These are phyloP conservation scores for Phlebopus sp. DNA, from an alignment of 1,284 basidiomycete genomes.

Conservation along the genomic window DNA sequence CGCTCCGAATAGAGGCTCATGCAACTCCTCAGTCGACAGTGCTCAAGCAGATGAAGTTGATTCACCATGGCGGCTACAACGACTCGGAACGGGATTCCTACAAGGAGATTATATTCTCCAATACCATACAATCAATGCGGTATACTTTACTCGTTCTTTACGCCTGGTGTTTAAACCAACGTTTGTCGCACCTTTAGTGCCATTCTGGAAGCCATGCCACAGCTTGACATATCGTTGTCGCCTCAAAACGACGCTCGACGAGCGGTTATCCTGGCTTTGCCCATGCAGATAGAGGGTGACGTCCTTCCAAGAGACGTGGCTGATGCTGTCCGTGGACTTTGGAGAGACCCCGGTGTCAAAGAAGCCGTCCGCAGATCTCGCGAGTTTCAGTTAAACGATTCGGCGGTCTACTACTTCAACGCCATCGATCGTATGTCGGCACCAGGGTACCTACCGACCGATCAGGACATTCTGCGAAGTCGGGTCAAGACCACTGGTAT, in stretches of 20 bases:
- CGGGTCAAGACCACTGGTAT: conserved; percentile 98
- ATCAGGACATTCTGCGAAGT: conserved; percentile 92
- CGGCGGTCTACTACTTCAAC: conserved; percentile 94
- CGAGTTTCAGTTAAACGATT: conserved; percentile 97
- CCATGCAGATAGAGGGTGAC: conserved; percentile 84
- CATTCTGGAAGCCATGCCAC: conserved; percentile 88
- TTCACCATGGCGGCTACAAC: conserved; percentile 90
- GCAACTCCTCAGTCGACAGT: conserved; percentile 69
- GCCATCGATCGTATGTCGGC: conserved; percentile 82
- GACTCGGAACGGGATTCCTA: conserved; percentile 91
- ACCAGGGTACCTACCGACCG: conserved; percentile 80
- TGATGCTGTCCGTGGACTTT: conserved; percentile 82
- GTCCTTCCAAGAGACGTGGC: conserved; percentile 75
- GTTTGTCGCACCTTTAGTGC: conserved; percentile 46
- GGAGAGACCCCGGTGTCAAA: conserved; percentile 85
- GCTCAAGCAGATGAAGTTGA: conserved; percentile 96
- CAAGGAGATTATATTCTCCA: conserved; percentile 97
- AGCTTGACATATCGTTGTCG: conserved; percentile 56
- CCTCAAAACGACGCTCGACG: conserved; percentile 73
- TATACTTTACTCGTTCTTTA: conserved; percentile 33
- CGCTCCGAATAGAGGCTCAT: conserved; percentile 2
- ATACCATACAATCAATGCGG: conserved; percentile 96
- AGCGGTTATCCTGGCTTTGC: conserved; percentile 76
- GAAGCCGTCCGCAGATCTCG: conserved; percentile 83
- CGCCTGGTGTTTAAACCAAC: not conserved